Evolutionary conservation across 345 rosid species (phyloP).

Genomic region (Trapa incisa): DNA sequence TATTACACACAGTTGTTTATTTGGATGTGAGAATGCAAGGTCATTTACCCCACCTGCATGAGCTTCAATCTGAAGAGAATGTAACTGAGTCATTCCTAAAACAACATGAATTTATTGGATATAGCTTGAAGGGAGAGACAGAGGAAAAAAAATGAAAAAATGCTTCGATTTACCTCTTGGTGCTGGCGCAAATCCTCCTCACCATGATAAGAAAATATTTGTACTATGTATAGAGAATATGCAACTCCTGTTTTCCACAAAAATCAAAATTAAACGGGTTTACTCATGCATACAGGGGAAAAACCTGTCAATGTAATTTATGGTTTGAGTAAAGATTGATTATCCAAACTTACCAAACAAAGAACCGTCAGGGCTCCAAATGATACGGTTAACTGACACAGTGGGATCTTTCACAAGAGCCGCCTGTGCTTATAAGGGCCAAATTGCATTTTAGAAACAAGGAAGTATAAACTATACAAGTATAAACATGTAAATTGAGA

Average conservation of each 20-base stretch:
- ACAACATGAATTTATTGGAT: neutral
- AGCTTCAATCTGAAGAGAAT: conserved; percentile 43
- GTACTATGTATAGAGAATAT: conserved; percentile 22
- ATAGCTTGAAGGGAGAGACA: neutral
- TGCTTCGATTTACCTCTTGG: conserved; percentile 12
- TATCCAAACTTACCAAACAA: conserved; percentile 22
- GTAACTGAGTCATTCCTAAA: neutral
- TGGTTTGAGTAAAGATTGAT: neutral
- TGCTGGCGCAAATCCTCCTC: conserved; percentile 17
- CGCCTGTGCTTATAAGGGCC: conserved; percentile 15
- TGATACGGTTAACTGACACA: conserved; percentile 43
- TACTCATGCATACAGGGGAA: conserved; percentile 6
- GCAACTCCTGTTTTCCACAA: conserved; percentile 22
- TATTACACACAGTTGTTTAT: conserved; percentile 34
- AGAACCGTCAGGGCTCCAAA: conserved; percentile 63
- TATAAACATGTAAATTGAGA: neutral
- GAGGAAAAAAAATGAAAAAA: too few relatives aligned
- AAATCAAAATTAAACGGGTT: conserved; percentile 10
- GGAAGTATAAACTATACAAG: conserved; percentile 11
- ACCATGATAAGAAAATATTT: conserved; percentile 17
- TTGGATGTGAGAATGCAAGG: conserved; percentile 46
- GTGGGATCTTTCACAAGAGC: conserved; percentile 26
- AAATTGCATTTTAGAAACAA: neutral
- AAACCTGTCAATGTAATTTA: neutral
- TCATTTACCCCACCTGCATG: conserved; percentile 55